These are phyloP conservation scores for Elsinoe australis DNA, from an alignment of 2,329 filamentous ascomycete genomes.

Conservation along the genomic window DNA sequence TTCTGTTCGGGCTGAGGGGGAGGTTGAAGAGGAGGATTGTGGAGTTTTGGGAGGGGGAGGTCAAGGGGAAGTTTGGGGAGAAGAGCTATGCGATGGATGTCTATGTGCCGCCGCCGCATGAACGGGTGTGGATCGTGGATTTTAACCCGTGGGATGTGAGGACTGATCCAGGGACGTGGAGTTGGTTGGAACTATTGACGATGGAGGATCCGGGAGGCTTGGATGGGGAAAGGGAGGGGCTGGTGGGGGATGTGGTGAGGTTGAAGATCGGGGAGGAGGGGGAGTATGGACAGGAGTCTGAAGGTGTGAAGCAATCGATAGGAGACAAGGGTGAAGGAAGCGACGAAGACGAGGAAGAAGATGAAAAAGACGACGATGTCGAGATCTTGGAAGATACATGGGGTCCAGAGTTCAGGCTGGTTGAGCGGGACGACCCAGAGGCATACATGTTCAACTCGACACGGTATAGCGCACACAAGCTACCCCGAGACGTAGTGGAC, in stretches of 20 bases:
- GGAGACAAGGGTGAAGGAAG: neutral
- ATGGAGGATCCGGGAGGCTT: constrained; percentile 51
- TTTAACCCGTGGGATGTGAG: constrained; percentile 90
- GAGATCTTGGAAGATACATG: constrained; percentile 31
- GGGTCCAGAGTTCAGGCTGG: constrained; percentile 70
- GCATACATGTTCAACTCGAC: constrained; percentile 78
- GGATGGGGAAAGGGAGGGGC: constrained; percentile 22
- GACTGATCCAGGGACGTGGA: constrained; percentile 83
- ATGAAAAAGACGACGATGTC: constrained; percentile 48
- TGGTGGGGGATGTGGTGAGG: constrained; percentile 23
- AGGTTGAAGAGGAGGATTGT: constrained; percentile 61
- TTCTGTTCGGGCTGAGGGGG: constrained; percentile 61
- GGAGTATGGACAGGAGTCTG: constrained; percentile 16
- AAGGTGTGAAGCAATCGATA: constrained; percentile 21
- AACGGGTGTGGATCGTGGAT: constrained; percentile 77
- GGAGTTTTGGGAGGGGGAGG: constrained; percentile 66
- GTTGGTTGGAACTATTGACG: constrained; percentile 77
- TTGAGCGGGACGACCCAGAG: constrained; percentile 77
- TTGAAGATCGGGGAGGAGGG: constrained; percentile 21
- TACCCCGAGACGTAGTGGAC: constrained; percentile 85
- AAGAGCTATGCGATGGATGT: constrained; percentile 83
- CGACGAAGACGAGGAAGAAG: constrained; percentile 35
- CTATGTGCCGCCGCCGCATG: constrained; percentile 71
- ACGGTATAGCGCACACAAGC: constrained; percentile 89
- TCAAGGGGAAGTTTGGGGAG: constrained; percentile 75